Conservation (phyloP, 805 yeast species). For the Myxozyma neotropica region DNA sequence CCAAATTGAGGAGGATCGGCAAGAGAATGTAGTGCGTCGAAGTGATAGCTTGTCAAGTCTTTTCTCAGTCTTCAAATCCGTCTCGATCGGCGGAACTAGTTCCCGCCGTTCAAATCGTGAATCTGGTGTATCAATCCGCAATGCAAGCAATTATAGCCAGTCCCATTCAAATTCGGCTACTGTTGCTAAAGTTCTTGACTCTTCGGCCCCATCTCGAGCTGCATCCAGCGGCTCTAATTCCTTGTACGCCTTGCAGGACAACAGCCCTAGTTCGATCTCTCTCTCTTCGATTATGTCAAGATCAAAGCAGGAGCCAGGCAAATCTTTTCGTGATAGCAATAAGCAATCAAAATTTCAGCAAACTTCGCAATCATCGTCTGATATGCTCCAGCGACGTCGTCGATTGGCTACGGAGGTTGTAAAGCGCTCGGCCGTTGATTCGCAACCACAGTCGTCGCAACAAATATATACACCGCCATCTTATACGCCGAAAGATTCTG, state of each 20-base stretch:
- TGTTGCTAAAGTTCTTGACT: background rate
- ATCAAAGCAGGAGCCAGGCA: constrained; percentile 3
- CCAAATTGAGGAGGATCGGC: too few species aligned
- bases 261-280: constrained; percentile 5
- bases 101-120: background rate
- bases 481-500: constrained; percentile 1
- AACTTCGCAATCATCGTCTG: background rate
- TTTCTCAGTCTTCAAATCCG: constrained; percentile 8
- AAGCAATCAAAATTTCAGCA: background rate
- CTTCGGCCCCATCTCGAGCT: background rate
- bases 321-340: background rate
- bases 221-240: background rate
- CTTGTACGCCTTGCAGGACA: constrained; percentile 1
- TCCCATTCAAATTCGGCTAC: background rate
- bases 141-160: background rate
- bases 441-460: constrained; percentile 4
- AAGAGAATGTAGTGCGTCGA: constrained; percentile 2
- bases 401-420: constrained; percentile 22
- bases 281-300: background rate
- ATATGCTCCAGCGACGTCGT: constrained; percentile 20
- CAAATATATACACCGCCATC: background rate
- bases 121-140: constrained; percentile 1
- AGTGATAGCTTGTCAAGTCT: constrained; percentile 13
- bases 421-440: constrained; percentile 16
- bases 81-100: background rate